Conservation (phyloP, 306 rosid species). For the Cicer judaicum region DNA sequence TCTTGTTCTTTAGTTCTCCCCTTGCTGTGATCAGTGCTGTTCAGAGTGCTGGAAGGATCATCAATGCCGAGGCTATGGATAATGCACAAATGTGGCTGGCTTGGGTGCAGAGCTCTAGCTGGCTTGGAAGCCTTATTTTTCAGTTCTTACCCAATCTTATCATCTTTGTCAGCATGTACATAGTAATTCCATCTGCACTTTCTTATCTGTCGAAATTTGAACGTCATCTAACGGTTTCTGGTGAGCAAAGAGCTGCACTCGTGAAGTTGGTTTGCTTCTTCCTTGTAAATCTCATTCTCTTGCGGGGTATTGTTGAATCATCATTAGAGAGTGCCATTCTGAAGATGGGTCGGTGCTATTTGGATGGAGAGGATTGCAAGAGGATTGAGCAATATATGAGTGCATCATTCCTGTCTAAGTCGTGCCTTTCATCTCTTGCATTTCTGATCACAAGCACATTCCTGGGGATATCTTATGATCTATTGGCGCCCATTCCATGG, state of each 20-base stretch:
- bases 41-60: constrained; percentile 82
- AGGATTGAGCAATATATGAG: constrained; percentile 98
- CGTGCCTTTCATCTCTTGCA: constrained; percentile 97
- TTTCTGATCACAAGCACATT: constrained; percentile 89
- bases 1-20: constrained; percentile 93
- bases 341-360: constrained; percentile 89
- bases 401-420: constrained; percentile 81
- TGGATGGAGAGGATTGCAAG: constrained; percentile 96
- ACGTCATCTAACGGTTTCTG: constrained; percentile 90
- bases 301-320: constrained; percentile 87
- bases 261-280: constrained; percentile 97
- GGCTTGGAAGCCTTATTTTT: constrained; percentile 88
- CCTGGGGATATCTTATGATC: constrained; percentile 94
- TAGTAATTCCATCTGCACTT: constrained; percentile 85
- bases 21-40: constrained; percentile 88
- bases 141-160: constrained; percentile 94
- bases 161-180: constrained; percentile 89
- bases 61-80: constrained; percentile 95
- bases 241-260: constrained; percentile 93
- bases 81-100: constrained; percentile 86
- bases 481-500: constrained; percentile 96
- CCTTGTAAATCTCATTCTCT: constrained; percentile 91
- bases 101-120: constrained; percentile 93
- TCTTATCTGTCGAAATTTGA: constrained; percentile 92
- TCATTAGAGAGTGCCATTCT: constrained; percentile 83